These are phyloP conservation scores for Linaria vulgaris DNA, from an alignment of 257 asterid genomes.

Conservation along the genomic window DNA sequence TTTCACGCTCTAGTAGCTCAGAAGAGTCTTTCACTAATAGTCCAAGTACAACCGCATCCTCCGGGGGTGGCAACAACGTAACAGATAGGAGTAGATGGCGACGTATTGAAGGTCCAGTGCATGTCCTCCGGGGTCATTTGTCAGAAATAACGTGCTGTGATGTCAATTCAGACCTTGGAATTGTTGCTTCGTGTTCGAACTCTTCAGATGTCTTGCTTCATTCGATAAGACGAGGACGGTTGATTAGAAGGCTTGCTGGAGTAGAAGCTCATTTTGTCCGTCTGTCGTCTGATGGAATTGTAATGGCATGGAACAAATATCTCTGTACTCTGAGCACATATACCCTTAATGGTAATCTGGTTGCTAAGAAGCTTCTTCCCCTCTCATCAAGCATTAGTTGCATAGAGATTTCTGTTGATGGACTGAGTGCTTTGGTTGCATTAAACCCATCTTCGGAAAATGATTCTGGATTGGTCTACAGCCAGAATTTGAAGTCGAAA, in stretches of 20 bases:
- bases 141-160: constrained; percentile 78
- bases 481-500: constrained; percentile 24
- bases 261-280: constrained; percentile 79
- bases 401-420: constrained; percentile 88
- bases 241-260: constrained; percentile 72
- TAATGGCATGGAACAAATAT: constrained; percentile 71
- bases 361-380: constrained; percentile 67
- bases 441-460: constrained; percentile 61
- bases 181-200: constrained; percentile 81
- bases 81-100: constrained; percentile 49
- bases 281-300: constrained; percentile 80
- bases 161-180: constrained; percentile 91
- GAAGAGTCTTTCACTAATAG: constrained; percentile 53
- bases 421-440: constrained; percentile 75
- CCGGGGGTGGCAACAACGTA: constrained; percentile 41
- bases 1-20: constrained; percentile 45
- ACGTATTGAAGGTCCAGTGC: constrained; percentile 89
- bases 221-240: constrained; percentile 80
- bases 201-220: constrained; percentile 84
- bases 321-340: constrained; percentile 56
- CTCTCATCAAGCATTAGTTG: constrained; percentile 60
- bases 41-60: constrained; percentile 57
- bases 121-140: constrained; percentile 91
- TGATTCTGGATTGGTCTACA: constrained; percentile 42
- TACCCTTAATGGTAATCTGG: constrained; percentile 72